A percentile compares a stretch with the other conserved stretches of the same genome.
These are phyloP conservation scores for Chlamydomonas sphaeroides DNA, from an alignment of 139 green algal genomes.

Conservation along the genomic window DNA sequence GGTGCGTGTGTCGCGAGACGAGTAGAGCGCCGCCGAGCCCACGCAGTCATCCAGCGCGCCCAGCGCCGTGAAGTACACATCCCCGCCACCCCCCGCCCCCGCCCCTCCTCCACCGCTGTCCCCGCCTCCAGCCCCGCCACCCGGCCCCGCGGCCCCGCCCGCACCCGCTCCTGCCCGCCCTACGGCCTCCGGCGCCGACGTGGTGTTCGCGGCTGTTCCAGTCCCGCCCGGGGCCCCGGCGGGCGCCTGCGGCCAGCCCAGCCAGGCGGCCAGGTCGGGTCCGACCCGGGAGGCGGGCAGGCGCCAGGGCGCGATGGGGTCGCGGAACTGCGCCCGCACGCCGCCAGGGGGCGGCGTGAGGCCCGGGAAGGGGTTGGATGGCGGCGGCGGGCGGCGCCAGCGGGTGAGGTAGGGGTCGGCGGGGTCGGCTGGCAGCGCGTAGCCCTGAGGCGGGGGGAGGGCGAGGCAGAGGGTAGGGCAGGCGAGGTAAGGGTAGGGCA, in stretches of 20 bases:
- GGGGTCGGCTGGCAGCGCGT: constrained; percentile 45
- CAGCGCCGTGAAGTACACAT: constrained; percentile 48
- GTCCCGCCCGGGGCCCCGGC: too few species aligned
- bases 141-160: too few species aligned
- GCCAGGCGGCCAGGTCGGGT: constrained; percentile 4
- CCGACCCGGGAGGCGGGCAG: neutral
- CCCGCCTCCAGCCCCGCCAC: too few species aligned
- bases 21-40: constrained; percentile 53
- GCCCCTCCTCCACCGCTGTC: too few species aligned
- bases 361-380: constrained; percentile 44
- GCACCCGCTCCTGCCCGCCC: too few species aligned
- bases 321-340: constrained; percentile 56
- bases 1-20: constrained; percentile 31
- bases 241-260: neutral
- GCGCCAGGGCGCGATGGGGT: constrained; percentile 51
- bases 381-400: constrained; percentile 45
- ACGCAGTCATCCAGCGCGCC: constrained; percentile 55
- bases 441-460: constrained; percentile 5
- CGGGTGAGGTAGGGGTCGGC: constrained; percentile 47
- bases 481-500: neutral
- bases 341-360: constrained; percentile 24
- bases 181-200: too few species aligned
- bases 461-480: neutral
- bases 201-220: too few species aligned
- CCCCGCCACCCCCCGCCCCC: neutral